Evolutionary conservation across 2,329 filamentous ascomycete genomes (phyloP), one percentile per base, ranked within the genome.

Genomic region (Aspergillus pseudonomiae): DNA sequence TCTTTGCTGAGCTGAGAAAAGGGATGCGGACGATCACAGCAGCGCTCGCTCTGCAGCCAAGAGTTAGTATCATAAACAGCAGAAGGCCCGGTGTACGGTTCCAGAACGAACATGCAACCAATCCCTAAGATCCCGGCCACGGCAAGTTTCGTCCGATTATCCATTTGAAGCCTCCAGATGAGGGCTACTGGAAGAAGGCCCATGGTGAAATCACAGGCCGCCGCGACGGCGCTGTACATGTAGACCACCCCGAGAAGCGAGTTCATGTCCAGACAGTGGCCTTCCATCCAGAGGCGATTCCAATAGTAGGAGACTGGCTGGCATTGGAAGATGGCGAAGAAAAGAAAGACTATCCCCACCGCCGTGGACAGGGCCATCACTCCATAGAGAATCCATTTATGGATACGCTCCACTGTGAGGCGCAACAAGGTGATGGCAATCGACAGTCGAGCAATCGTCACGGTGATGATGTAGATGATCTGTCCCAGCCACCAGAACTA

Each of bases 121-220:
- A 88, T 80, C 0, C 80, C 79, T 46, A 89, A 76, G 53, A 88
- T 78, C 0, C 79, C 77, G 6, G 81, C 79, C 7, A 88, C 75
- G 1, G 84, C 79, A 2, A 81, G n/a, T 67, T 87, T 88, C 2
- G 80, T 82, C 59, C 78, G 80, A 11, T 61, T 71, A 53, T 82
- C 81, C 80, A 89, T 86, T 59, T 85, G 81, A 30, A 88, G 72
- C 24, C 81, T 78, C 77, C 80, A 84, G 2, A 88, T 79, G 12
- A 89, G 75, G 60, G 83, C 83, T 10, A 84, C 80, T 0, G 84
- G 84, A 0, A 86, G 73, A 32, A 86, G 76, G 12, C 81, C 78
- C 32, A 86, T 76, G 3, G 82, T 82, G 54, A 84, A 82, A 69
- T 86, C 84, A 46, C 81, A 80, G 6, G 79, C 70, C 45, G 79